phyloP scores from a whole-genome alignment of 2,329 filamentous ascomycete species.

The Diaporthe capsici region DNA sequence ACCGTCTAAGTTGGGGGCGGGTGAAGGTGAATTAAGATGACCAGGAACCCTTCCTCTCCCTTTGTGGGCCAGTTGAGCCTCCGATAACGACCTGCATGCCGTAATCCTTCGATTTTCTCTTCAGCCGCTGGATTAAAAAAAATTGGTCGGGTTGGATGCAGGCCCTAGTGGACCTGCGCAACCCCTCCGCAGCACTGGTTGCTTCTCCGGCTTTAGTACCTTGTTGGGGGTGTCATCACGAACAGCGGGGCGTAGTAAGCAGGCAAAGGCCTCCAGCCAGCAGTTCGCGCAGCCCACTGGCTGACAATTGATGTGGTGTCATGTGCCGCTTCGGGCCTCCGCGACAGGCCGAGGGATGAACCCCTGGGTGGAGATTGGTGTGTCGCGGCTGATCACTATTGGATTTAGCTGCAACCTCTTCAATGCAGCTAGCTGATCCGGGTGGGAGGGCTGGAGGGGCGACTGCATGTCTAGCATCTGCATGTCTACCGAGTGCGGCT shows the following conservation, averaged over 20 bases:
- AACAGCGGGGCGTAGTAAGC: not conserved
- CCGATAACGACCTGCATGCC: not conserved
- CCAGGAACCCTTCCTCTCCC: no score
- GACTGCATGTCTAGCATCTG: not conserved
- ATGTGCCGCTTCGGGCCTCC: not conserved
- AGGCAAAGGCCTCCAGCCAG: not conserved
- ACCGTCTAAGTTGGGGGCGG: no score
- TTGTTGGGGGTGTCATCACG: not conserved
- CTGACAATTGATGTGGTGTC: not conserved
- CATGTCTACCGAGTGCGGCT: not conserved
- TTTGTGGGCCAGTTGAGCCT: not conserved
- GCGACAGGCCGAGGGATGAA: not conserved
- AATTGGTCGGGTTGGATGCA: not conserved
- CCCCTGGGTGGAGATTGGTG: not conserved
- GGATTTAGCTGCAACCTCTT: not conserved
- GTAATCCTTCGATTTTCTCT: not conserved
- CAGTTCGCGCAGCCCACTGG: not conserved
- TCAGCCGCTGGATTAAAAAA: not conserved
- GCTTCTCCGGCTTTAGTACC: not conserved
- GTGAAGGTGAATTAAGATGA: no score
- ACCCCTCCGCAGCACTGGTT: not conserved
- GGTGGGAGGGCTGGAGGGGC: not conserved
- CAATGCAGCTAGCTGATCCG: not conserved
- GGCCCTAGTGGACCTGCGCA: not conserved
- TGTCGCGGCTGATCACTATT: not conserved